Evolutionary conservation across 345 rosid species (phyloP), one percentile per base, ranked within the genome.

Genomic region (Lepidium aucheri): DNA sequence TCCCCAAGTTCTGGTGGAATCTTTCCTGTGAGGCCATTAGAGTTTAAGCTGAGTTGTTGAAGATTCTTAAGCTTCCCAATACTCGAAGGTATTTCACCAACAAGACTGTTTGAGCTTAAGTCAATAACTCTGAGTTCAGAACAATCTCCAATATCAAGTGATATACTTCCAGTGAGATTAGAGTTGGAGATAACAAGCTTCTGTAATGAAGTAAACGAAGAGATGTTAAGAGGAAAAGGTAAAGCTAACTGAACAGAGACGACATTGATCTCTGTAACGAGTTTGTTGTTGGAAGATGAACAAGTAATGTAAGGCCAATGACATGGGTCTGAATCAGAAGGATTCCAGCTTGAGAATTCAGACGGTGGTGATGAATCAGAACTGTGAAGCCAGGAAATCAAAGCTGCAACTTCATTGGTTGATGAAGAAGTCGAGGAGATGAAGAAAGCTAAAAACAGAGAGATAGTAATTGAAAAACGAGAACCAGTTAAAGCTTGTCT

Each of bases 1-100:
- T 78, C 78, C 1, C 84, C 87, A 35, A 93, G 73, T 76, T 88
- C 94, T 1, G n/a, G 54, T 1, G 93, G 98, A 51, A 92, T 86
- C 43, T 68, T 72, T 49, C 84, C 85, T 6, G 91, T 82, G 55
- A 93, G 79, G 53, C 69, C 81, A 60, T 93, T 90, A 41, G 94
- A 87, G 67, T 84, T 86, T 68, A 93, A 68, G 72, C 78, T 57
- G 70, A 93, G 82, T 75, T 79, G 79, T 70, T 82, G 81, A 47
- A 93, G 88, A 63, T 81, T 76, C 71, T 57, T 56, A 43, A 93
- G 84, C 74, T 82, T 86, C 35, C 97, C 90, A 4, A 93, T 74
- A 50, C 84, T 77, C 9, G 92, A 67, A 54, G 98, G 94, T 26
- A 93, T 72, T 16, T 69, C 67, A 47, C 96, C 98, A 40, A 84